Evolutionary conservation across 805 yeast species (phyloP), one percentile per base, ranked within the genome.

Genomic region (Komagataella pastoris): DNA sequence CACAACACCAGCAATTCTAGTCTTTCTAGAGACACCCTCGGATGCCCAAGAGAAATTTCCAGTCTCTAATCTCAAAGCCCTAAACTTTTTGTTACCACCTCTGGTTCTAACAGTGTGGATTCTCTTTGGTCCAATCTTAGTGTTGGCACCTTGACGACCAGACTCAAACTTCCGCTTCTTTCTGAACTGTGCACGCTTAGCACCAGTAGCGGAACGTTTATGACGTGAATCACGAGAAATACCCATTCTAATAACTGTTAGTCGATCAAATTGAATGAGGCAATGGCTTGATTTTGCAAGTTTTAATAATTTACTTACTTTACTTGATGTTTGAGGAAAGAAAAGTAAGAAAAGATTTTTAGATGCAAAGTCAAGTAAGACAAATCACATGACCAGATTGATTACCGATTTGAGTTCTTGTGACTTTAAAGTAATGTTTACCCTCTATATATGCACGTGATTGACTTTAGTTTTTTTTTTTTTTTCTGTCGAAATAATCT

Each of bases 221-320:
- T 93, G 99, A 81, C 97, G 97, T 77, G 99, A 91, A 83, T 93
- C 98, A 83, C 99, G 91, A 78, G 98, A 89, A 86, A 91, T 91
- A 90, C 99, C 98, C 99, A 91, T 91, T 24, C 50, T 47, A 21
- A 7, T 24, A 47, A 47, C 10, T 44, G 18, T 19, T 44, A 44
- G 21, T 10, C 17, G 12, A 47, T 17, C 4, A n/a, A 21, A 5
- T 21, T 46, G 49, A 50, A 17, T 30, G 14, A n/a, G 3, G 19
- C 8, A 10, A 45, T 10, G 21, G 2, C 45, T 46, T 45, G 19
- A 17, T 8, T 19, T 46, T 10, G 10, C 17, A 30, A 17, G 17
- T 17, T n/a, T 7, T 17, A 7, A 10, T 43, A 14, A 17, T 24
- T 40, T 5, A 46, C 45, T 46, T 46, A 46, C 49, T 46, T 50